Conservation (phyloP, 2,329 filamentous ascomycete species). For the Boeremia lycopersici region DNA sequence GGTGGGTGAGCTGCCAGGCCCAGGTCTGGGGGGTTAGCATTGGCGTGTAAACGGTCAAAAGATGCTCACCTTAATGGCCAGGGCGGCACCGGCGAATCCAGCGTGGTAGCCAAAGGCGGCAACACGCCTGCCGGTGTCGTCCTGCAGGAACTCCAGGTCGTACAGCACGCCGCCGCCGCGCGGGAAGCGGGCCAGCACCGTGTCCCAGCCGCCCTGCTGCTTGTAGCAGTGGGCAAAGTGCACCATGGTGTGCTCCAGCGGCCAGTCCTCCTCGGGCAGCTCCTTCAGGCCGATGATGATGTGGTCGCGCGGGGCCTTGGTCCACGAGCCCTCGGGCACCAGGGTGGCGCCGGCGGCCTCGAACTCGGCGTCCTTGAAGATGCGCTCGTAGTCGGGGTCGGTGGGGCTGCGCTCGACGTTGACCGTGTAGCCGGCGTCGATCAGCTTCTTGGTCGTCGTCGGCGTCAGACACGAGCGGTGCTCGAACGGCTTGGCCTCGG, state of each 20-base stretch:
- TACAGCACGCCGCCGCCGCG: conserved; percentile 77
- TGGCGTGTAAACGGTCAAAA: too few species aligned
- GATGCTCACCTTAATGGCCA: conserved; percentile 52
- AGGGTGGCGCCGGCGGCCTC: conserved; percentile 47
- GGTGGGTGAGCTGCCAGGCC: conserved; percentile 79
- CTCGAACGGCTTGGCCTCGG: conserved; percentile 50
- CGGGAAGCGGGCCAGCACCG: conserved; percentile 78
- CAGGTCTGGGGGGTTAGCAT: too few species aligned
- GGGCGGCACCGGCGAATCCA: conserved; percentile 55
- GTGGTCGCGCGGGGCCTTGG: conserved; percentile 44
- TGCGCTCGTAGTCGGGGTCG: conserved; percentile 47
- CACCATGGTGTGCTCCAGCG: conserved; percentile 49
- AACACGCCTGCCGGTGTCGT: conserved; percentile 72
- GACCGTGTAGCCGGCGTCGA: conserved; percentile 49
- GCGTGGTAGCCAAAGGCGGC: conserved; percentile 68
- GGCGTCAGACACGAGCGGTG: conserved; percentile 50
- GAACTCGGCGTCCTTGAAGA: conserved; percentile 51
- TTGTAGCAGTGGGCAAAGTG: conserved; percentile 54
- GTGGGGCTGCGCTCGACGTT: conserved; percentile 49
- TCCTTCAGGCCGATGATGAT: conserved; percentile 53
- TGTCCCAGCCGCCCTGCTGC: conserved; percentile 66
- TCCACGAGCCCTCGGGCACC: conserved; percentile 47
- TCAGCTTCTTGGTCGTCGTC: conserved; percentile 48
- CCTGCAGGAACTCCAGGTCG: conserved; percentile 85
- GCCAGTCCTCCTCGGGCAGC: conserved; percentile 47